Percentiles rank a stretch among this genome's conserved stretches.
phyloP scores from a whole-genome alignment of 1,284 basidiomycete genomes.

The Phaffia rhodozyma region DNA sequence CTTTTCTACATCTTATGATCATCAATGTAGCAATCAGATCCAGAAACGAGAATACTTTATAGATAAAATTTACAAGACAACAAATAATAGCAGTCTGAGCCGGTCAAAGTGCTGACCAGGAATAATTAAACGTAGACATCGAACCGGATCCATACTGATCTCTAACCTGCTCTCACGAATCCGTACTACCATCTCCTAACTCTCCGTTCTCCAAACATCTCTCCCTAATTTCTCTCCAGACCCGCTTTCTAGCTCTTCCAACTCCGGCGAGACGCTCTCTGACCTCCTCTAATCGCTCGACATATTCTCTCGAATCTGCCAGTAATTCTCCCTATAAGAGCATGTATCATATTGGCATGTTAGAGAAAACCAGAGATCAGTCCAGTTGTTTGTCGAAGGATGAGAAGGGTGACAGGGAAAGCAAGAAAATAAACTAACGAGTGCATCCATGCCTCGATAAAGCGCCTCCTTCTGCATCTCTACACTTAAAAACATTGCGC shows the following conservation, averaged over 20 bases:
- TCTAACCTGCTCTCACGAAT: no score
- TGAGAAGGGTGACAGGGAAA: background rate
- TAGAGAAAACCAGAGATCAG: background rate
- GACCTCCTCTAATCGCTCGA: conserved; percentile 41
- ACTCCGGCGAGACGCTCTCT: conserved; percentile 38
- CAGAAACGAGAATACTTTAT: no score
- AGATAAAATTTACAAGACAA: no score
- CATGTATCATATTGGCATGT: background rate
- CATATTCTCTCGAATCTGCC: conserved; percentile 41
- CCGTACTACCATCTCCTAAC: conserved; percentile 3
- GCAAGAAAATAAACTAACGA: background rate
- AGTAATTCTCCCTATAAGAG: conserved; percentile 31
- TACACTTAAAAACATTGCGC: conserved; percentile 5
- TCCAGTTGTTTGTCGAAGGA: background rate
- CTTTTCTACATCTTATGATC: no score
- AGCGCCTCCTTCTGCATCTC: conserved; percentile 15
- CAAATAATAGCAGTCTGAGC: no score
- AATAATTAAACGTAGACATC: no score
- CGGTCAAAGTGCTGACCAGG: no score
- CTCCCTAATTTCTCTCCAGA: conserved; percentile 39
- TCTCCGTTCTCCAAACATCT: conserved; percentile 13
- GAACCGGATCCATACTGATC: no score
- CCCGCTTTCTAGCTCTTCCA: conserved; percentile 35
- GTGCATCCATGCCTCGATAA: conserved; percentile 16
- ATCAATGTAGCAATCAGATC: no score